Evolutionary conservation across 1,139 yeast species (phyloP).

Genomic region (Blastobotrys malaysiensis): DNA sequence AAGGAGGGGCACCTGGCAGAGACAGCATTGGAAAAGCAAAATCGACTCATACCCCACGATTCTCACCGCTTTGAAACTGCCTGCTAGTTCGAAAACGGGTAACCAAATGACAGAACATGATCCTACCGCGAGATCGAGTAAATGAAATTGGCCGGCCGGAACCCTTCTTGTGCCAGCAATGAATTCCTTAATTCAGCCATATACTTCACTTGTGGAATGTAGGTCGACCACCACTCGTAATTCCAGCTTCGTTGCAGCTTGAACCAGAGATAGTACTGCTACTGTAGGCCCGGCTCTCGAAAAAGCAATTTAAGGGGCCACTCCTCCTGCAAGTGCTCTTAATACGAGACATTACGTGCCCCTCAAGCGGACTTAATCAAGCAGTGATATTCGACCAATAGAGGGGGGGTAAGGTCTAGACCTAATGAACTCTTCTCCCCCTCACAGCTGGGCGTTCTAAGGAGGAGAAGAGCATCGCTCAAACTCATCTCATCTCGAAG

Average conservation of each 20-base stretch:
- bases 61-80: neutral
- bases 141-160: too few relatives aligned
- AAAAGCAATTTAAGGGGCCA: neutral
- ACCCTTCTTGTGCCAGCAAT: too few relatives aligned
- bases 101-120: neutral
- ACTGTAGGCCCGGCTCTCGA: neutral
- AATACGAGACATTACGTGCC: neutral
- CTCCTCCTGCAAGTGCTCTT: neutral
- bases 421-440: neutral
- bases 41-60: neutral
- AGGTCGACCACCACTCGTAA: neutral
- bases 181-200: too few relatives aligned
- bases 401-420: too few relatives aligned
- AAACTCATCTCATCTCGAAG: neutral
- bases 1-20: neutral
- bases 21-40: neutral
- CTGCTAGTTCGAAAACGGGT: neutral
- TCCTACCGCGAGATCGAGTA: neutral
- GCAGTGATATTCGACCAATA: neutral
- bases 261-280: neutral
- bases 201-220: too few relatives aligned
- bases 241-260: neutral
- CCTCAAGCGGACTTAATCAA: neutral
- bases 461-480: conserved; percentile 1
- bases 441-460: neutral